These are phyloP conservation scores for Torrubiellomyces zombiae DNA, from an alignment of 2,329 filamentous ascomycete genomes.

Conservation along the genomic window DNA sequence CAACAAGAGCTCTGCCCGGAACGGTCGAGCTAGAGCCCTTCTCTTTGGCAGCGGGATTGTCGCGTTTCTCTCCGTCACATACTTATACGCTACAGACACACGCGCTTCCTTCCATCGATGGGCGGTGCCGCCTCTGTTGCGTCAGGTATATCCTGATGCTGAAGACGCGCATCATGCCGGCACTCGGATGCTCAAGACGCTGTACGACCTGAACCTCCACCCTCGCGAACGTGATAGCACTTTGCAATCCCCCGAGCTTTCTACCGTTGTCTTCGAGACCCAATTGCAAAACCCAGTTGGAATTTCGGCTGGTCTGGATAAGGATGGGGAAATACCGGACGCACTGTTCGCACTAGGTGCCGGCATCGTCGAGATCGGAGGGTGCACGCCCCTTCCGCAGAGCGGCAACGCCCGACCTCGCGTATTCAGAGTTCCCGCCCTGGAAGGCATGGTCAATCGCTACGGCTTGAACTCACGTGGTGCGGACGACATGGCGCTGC, in stretches of 20 bases:
- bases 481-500: constrained; percentile 69
- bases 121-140: constrained; percentile 47
- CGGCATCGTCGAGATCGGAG: constrained; percentile 80
- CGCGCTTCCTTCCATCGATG: constrained; percentile 54
- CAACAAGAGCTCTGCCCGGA: constrained; percentile 10
- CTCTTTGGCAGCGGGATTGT: constrained; percentile 25
- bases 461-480: constrained; percentile 91
- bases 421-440: constrained; percentile 69
- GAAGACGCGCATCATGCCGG: constrained; percentile 86
- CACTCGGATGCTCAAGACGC: constrained; percentile 50
- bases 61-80: constrained; percentile 29
- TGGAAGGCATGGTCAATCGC: constrained; percentile 83
- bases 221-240: constrained; percentile 56
- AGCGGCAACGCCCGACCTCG: constrained; percentile 74
- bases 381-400: constrained; percentile 75
- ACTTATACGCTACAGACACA: constrained; percentile 60
- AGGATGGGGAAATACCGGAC: constrained; percentile 78
- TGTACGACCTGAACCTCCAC: constrained; percentile 61
- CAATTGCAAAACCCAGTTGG: constrained; percentile 72
- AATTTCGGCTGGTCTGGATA: constrained; percentile 91
- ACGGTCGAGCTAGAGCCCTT: constrained; percentile 18
- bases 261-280: constrained; percentile 53
- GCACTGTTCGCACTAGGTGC: constrained; percentile 72
- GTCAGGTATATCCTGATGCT: constrained; percentile 52
- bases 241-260: constrained; percentile 15